Base-by-base conservation (phyloP, 192 early-diverging fungal genomes). In the Chytriomyces sp. region DNA sequence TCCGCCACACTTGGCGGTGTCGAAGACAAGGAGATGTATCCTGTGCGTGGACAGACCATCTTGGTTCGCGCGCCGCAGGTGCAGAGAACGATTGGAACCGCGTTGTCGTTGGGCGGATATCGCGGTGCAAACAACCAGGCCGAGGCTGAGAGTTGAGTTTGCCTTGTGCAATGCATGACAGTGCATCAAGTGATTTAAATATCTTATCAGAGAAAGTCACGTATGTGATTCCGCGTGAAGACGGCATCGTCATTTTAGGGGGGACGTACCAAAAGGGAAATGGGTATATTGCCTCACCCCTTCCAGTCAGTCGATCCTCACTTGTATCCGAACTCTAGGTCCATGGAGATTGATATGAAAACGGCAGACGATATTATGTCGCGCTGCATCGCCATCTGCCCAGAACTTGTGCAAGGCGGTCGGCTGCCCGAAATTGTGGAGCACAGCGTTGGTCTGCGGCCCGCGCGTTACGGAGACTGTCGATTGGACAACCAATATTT, bases 211-310 rank as follows among this genome's bases (percentile, higher is more conserved):
- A 58, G 31, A 76, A 78, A 59, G 76, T 87, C 44, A 85, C 89
- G 40, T 96, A 96, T 77, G 85, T 94, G n/a, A 96, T 96, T 61
- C 94, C 93, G 3, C 83, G 93, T 14, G 82, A 84, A 14, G 85
- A 91, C 70, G 92, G 91, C 10, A 84, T 85, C 39, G 91, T 93
- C 34, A 79, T 93, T 39, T 68, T 94, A 0, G 94, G 93, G 30
- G 91, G 92, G 6, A 92, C 92, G 3, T 84, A 85, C 72, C 78
- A 85, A 41, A 66, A 69, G 14, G 41, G 70, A 61, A 63, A 83
- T 33, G 6, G 14, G 65, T 75, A n/a, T n/a, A n/a, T n/a, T n/a
- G n/a, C n/a, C n/a, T n/a, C n/a, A n/a, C n/a, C n/a, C n/a, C n/a
- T n/a, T n/a, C n/a, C n/a, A n/a, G n/a, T n/a, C n/a, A n/a, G n/a